A percentile compares a stretch with the other conserved stretches of the same genome.
Conservation (phyloP, 441 rosid genomes). For the Euphorbia celastroides region DNA sequence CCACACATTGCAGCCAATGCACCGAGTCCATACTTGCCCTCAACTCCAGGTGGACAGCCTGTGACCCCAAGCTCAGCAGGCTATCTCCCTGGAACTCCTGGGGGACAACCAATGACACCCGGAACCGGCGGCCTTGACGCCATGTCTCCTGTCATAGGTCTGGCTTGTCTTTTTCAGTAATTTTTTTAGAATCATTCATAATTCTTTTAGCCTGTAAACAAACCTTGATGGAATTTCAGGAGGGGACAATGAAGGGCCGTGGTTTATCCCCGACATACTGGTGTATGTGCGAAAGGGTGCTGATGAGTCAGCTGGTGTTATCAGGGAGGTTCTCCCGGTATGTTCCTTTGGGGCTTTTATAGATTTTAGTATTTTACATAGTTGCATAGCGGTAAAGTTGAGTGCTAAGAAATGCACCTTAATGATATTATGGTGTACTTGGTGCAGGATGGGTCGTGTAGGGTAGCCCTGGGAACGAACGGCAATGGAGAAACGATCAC, state of each 20-base stretch:
- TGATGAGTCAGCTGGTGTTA: slow-evolving; percentile 62
- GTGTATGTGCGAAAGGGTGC: slow-evolving; percentile 68
- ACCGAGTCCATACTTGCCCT: slow-evolving; percentile 88
- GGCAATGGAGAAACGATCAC: slow-evolving; percentile 60
- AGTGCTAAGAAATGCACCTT: neutral
- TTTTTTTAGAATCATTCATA: neutral
- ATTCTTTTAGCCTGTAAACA: slow-evolving; percentile 1
- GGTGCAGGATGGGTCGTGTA: slow-evolving; percentile 82
- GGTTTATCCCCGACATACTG: slow-evolving; percentile 87
- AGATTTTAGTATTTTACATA: neutral
- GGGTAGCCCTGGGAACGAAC: slow-evolving; percentile 55
- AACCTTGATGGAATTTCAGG: slow-evolving; percentile 39
- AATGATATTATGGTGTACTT: neutral
- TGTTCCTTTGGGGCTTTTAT: slow-evolving; percentile 19
- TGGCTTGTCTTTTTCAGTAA: slow-evolving; percentile 5
- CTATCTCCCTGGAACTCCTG: slow-evolving; percentile 95
- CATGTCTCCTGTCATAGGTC: slow-evolving; percentile 95
- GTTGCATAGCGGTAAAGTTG: neutral
- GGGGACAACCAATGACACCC: slow-evolving; percentile 99
- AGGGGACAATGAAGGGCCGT: slow-evolving; percentile 72
- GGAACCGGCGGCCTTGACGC: slow-evolving; percentile 85
- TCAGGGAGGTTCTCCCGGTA: slow-evolving; percentile 79
- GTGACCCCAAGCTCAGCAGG: slow-evolving; percentile 85
- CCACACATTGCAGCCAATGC: slow-evolving; percentile 60
- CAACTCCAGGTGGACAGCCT: slow-evolving; percentile 92